phyloP scores from a whole-genome alignment of 2,329 filamentous ascomycete genomes.

The Sporothrix luriei region DNA sequence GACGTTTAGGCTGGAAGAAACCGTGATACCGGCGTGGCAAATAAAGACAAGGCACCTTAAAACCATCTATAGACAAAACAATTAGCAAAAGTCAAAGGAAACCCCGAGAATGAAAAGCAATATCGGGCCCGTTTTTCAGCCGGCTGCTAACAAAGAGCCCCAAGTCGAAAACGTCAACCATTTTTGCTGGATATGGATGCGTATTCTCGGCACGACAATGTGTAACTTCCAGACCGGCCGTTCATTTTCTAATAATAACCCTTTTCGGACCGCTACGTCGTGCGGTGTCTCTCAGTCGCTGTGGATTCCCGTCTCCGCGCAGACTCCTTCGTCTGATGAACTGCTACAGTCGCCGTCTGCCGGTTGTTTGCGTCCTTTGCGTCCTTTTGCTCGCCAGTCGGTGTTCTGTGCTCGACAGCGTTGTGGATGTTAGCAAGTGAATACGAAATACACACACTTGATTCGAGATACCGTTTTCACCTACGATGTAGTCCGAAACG shows the following conservation, averaged over 20 bases:
- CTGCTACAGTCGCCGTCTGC: not conserved
- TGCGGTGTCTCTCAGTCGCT: slow-evolving; percentile 12
- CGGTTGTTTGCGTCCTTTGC: slow-evolving; percentile 4
- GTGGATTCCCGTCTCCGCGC: not conserved
- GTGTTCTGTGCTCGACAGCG: slow-evolving; percentile 3
- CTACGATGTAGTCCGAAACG: not conserved
- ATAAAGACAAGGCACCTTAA: not conserved
- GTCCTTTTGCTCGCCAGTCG: not conserved
- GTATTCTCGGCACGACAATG: not conserved
- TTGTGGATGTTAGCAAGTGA: not conserved
- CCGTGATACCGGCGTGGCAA: slow-evolving; percentile 2
- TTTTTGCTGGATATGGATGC: not conserved
- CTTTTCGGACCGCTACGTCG: slow-evolving; percentile 13
- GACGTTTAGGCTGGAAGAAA: slow-evolving; percentile 15
- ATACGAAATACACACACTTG: not conserved
- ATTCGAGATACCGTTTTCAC: not conserved
- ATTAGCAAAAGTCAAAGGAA: not conserved
- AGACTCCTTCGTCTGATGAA: not conserved
- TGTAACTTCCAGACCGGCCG: slow-evolving; percentile 7
- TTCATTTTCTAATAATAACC: slow-evolving; percentile 20
- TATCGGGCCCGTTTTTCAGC: slow-evolving; percentile 1
- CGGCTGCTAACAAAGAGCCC: slow-evolving; percentile 15
- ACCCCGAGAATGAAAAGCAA: not conserved
- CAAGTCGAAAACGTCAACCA: not conserved
- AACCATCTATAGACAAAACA: not conserved